These are phyloP conservation scores for Meira miltonrushii DNA, from an alignment of 1,284 basidiomycete species.

Conservation along the genomic window DNA sequence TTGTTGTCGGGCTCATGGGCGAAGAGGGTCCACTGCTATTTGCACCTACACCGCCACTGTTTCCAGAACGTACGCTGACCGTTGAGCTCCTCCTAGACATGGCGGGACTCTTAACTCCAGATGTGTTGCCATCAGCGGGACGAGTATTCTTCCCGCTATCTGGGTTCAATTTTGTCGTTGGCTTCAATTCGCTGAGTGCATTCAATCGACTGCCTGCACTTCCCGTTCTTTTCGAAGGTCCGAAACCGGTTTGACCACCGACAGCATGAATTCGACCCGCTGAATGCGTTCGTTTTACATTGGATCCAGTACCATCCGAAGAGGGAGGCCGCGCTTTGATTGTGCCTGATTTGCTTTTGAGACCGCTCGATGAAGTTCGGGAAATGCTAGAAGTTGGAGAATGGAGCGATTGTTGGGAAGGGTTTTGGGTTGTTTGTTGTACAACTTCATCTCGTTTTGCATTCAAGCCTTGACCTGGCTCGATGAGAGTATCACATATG, in stretches of 20 bases:
- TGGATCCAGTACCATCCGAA: neutral
- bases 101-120: slow-evolving; percentile 22
- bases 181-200: slow-evolving; percentile 41
- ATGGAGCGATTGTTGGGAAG: neutral
- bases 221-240: slow-evolving; percentile 35
- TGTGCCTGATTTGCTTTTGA: slow-evolving; percentile 35
- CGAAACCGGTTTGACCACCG: slow-evolving; percentile 19
- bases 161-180: slow-evolving; percentile 37
- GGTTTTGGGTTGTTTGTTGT: slow-evolving; percentile 2
- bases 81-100: slow-evolving; percentile 23
- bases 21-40: slow-evolving; percentile 12
- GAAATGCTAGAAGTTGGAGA: slow-evolving; percentile 11
- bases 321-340: slow-evolving; percentile 27
- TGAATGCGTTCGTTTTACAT: slow-evolving; percentile 32
- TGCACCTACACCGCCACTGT: slow-evolving; percentile 22
- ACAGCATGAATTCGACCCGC: slow-evolving; percentile 37
- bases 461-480: slow-evolving; percentile 35
- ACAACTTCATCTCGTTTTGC: slow-evolving; percentile 6
- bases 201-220: slow-evolving; percentile 38
- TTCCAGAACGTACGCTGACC: slow-evolving; percentile 25
- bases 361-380: slow-evolving; percentile 10
- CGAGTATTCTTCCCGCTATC: slow-evolving; percentile 15
- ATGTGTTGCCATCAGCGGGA: slow-evolving; percentile 3
- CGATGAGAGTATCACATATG: slow-evolving; percentile 44
- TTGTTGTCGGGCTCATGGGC: slow-evolving; percentile 6